Percentiles rank a stretch among this genome's conserved stretches.
These are phyloP conservation scores for Trichosporon sp. DNA, from an alignment of 1,284 basidiomycete species.

Conservation along the genomic window DNA sequence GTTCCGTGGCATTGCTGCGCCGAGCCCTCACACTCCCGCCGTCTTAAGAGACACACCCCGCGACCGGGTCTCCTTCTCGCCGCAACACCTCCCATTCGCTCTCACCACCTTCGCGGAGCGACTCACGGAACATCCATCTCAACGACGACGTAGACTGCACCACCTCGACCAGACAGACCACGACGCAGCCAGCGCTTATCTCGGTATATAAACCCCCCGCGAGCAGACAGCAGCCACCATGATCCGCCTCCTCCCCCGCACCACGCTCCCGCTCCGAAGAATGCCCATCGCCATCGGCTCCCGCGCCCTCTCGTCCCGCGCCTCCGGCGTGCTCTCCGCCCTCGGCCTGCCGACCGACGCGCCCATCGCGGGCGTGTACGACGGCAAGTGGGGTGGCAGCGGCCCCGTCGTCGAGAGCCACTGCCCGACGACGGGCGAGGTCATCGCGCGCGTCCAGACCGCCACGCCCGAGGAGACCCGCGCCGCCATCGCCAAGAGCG, in stretches of 20 bases:
- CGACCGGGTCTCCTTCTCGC: not conserved
- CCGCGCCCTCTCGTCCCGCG: constrained; percentile 37
- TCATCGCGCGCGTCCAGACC: constrained; percentile 33
- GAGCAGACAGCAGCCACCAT: not conserved
- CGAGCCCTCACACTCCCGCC: not conserved
- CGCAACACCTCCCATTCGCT: not conserved
- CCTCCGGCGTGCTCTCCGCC: constrained; percentile 32
- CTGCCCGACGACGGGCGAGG: constrained; percentile 46
- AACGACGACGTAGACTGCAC: not conserved
- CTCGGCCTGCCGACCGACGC: constrained; percentile 28
- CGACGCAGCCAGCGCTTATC: not conserved
- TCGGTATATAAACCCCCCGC: not conserved
- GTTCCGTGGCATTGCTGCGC: not conserved
- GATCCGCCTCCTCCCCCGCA: not conserved
- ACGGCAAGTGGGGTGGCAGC: constrained; percentile 42
- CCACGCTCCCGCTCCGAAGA: not conserved
- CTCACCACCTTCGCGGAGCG: not conserved
- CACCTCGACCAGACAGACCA: not conserved
- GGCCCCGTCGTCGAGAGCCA: constrained; percentile 32
- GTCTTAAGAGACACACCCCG: not conserved
- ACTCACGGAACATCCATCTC: not conserved
- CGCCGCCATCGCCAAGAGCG: constrained; percentile 24
- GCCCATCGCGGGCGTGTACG: constrained; percentile 39
- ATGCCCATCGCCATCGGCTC: not conserved
- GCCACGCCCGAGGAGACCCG: constrained; percentile 35